Evolutionary conservation across 345 rosid genomes (phyloP).

Genomic region (Lumnitzera littorea): DNA sequence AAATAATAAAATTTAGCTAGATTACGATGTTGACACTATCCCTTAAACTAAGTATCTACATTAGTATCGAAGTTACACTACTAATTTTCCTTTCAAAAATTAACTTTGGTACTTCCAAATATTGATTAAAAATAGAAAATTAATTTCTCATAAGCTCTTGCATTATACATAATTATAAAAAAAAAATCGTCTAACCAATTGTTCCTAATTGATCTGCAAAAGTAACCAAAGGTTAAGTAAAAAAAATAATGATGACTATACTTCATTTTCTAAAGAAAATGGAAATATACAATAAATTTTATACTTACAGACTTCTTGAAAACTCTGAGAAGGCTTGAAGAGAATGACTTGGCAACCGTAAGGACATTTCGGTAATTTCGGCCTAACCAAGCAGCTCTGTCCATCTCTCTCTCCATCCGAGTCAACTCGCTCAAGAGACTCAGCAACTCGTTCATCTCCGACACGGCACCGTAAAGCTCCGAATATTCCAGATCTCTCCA

Average conservation of each 20-base stretch:
- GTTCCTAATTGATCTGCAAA: too few relatives aligned
- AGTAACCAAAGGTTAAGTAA: too few relatives aligned
- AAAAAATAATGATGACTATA: neutral
- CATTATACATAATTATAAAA: too few relatives aligned
- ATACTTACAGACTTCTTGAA: conserved; percentile 48
- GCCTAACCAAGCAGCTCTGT: conserved; percentile 42
- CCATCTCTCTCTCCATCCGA: conserved; percentile 37
- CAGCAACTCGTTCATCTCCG: conserved; percentile 58
- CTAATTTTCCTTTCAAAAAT: too few relatives aligned
- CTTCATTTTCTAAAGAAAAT: neutral
- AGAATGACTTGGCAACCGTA: conserved; percentile 34
- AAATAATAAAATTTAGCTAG: too few relatives aligned
- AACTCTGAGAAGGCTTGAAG: conserved; percentile 39
- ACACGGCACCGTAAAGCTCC: conserved; percentile 43
- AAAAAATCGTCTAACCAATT: too few relatives aligned
- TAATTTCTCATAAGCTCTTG: too few relatives aligned
- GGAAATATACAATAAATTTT: neutral
- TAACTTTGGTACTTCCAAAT: too few relatives aligned
- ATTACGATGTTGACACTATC: too few relatives aligned
- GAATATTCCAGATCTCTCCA: conserved; percentile 43
- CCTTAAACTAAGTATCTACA: too few relatives aligned
- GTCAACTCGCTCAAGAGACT: conserved; percentile 32
- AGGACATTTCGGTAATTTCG: conserved; percentile 45
- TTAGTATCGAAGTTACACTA: too few relatives aligned
- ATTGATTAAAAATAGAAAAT: too few relatives aligned